These are phyloP conservation scores for Umbelopsis sp. DNA, from an alignment of 192 early-diverging fungal genomes.

Conservation along the genomic window DNA sequence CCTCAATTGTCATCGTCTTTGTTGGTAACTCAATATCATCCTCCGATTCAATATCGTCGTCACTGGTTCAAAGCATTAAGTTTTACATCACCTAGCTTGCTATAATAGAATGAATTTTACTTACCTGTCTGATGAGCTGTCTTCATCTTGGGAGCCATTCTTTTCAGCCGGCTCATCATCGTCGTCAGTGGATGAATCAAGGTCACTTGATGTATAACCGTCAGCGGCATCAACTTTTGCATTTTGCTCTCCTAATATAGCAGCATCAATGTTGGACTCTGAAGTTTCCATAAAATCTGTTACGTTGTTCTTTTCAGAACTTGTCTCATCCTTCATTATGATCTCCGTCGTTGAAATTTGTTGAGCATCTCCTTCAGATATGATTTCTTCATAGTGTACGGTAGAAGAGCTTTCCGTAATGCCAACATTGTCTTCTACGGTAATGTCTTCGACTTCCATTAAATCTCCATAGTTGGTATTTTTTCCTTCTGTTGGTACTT, in stretches of 20 bases:
- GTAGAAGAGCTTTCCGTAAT: too few relatives aligned
- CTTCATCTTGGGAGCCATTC: too few relatives aligned
- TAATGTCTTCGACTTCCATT: too few relatives aligned
- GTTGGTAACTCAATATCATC: background rate
- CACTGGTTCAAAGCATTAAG: background rate
- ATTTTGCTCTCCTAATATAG: background rate
- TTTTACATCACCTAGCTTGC: too few relatives aligned
- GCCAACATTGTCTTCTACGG: too few relatives aligned
- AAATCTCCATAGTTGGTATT: too few relatives aligned
- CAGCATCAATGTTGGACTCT: slow-evolving; percentile 1
- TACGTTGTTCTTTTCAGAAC: background rate
- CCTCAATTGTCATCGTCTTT: background rate
- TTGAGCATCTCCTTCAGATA: too few relatives aligned
- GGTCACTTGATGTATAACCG: background rate
- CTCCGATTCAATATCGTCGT: background rate
- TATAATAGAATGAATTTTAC: too few relatives aligned
- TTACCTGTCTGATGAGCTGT: background rate
- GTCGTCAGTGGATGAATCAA: background rate
- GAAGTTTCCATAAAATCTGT: background rate
- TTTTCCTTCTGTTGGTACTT: too few relatives aligned
- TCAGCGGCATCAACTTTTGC: background rate
- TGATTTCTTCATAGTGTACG: too few relatives aligned
- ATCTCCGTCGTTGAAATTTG: background rate
- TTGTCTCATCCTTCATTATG: background rate
- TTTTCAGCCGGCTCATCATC: background rate